Conservation (phyloP, 495 filamentous ascomycete species). For the Letharia lupina region DNA sequence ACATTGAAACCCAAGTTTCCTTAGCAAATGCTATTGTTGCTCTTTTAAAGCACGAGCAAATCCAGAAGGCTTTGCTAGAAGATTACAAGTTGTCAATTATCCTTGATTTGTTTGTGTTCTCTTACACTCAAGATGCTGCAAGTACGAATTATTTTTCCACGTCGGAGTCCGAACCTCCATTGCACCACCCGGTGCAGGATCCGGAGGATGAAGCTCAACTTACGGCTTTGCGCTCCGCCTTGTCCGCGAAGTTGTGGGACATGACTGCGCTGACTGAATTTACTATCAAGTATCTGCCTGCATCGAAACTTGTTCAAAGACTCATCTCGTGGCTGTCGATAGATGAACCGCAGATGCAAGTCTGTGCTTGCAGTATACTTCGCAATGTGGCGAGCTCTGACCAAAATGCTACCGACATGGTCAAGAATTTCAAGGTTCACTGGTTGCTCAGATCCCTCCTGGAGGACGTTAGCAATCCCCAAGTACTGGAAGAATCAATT, state of each 20-base stretch:
- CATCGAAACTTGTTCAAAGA: conserved; percentile 40
- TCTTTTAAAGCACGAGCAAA: conserved; percentile 3
- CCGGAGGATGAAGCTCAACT: conserved; percentile 36
- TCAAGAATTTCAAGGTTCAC: conserved; percentile 46
- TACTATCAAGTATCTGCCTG: conserved; percentile 40
- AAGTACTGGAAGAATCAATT: conserved; percentile 56
- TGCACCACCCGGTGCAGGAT: neutral
- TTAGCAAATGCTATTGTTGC: conserved; percentile 1
- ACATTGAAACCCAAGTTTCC: conserved; percentile 1
- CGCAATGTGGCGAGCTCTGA: conserved; percentile 74
- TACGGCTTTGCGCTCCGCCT: conserved; percentile 44
- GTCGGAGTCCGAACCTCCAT: neutral
- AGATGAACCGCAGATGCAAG: conserved; percentile 50
- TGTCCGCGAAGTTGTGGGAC: conserved; percentile 54
- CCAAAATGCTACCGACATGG: conserved; percentile 47
- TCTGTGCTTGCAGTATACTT: conserved; percentile 66
- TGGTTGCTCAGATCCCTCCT: conserved; percentile 48
- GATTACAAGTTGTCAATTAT: neutral
- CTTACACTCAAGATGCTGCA: conserved; percentile 10
- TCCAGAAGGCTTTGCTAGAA: neutral
- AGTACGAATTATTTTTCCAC: too few species aligned
- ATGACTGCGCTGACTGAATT: conserved; percentile 54
- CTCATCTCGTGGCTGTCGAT: conserved; percentile 48
- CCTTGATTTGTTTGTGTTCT: neutral
- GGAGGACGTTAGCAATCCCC: conserved; percentile 34